Conservation (phyloP, 176 grass and related monocot species). For the Ensete glaucum region DNA sequence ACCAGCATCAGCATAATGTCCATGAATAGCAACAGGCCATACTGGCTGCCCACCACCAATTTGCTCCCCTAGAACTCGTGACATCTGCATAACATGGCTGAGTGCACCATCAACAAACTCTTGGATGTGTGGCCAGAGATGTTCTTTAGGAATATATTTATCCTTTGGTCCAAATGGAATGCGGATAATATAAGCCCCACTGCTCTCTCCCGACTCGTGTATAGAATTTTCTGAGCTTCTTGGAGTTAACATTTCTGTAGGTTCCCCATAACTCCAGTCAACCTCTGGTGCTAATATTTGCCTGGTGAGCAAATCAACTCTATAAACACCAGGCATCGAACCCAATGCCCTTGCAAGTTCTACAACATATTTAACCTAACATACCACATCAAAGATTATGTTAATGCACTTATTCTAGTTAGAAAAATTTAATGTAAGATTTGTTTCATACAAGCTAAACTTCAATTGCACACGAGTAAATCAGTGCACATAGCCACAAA, state of each 20-base stretch:
- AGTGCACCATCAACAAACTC: slow-evolving; percentile 91
- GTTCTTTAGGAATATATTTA: slow-evolving; percentile 68
- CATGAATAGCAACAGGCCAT: slow-evolving; percentile 78
- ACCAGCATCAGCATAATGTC: slow-evolving; percentile 87
- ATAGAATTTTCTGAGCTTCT: slow-evolving; percentile 37
- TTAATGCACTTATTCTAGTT: background rate
- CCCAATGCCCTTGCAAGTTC: slow-evolving; percentile 71
- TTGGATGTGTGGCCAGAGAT: slow-evolving; percentile 72
- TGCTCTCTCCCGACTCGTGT: slow-evolving; percentile 50
- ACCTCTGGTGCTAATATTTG: slow-evolving; percentile 60
- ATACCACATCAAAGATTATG: background rate
- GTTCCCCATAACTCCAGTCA: slow-evolving; percentile 73
- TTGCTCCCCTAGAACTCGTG: slow-evolving; percentile 73
- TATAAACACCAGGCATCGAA: slow-evolving; percentile 65
- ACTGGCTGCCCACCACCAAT: slow-evolving; percentile 48
- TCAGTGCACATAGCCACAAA: no score
- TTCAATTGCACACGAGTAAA: no score
- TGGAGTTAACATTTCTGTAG: slow-evolving; percentile 59
- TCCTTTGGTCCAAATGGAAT: slow-evolving; percentile 84
- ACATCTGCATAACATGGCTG: slow-evolving; percentile 61
- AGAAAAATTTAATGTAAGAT: slow-evolving; percentile 1
- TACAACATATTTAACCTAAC: slow-evolving; percentile 79
- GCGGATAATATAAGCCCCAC: slow-evolving; percentile 71
- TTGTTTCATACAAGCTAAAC: background rate
- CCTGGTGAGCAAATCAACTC: slow-evolving; percentile 65